Evolutionary conservation across 2,329 filamentous ascomycete genomes (phyloP).

Genomic region (Penicillium brasilianum): DNA sequence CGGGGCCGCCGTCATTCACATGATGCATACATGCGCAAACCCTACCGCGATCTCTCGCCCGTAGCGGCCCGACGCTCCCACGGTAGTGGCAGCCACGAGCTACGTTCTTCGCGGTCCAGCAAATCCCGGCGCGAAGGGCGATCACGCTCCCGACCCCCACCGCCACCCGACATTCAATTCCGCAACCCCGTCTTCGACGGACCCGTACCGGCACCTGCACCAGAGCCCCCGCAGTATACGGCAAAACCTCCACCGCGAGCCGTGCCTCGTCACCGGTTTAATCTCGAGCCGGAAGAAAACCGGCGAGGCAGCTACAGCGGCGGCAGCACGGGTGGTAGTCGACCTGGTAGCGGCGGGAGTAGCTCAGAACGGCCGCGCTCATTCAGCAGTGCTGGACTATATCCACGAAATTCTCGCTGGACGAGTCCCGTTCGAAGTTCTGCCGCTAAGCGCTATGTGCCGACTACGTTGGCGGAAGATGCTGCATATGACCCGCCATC

Average conservation of each 20-base stretch:
- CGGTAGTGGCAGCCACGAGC: slow-evolving; percentile 17
- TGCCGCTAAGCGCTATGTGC: slow-evolving; percentile 28
- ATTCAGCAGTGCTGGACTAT: slow-evolving; percentile 26
- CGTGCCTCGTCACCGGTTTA: slow-evolving; percentile 28
- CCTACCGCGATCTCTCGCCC: slow-evolving; percentile 37
- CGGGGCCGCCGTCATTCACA: slow-evolving; percentile 44
- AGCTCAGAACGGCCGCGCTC: slow-evolving; percentile 33
- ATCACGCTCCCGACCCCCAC: slow-evolving; percentile 21
- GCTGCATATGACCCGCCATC: slow-evolving; percentile 14
- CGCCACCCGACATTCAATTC: slow-evolving; percentile 29
- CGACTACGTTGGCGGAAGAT: slow-evolving; percentile 24
- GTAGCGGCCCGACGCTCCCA: slow-evolving; percentile 13
- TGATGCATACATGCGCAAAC: slow-evolving; percentile 41
- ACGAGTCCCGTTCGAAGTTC: slow-evolving; percentile 26
- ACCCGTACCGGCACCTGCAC: slow-evolving; percentile 19
- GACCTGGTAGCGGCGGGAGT: slow-evolving; percentile 32
- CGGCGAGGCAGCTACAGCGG: slow-evolving; percentile 34
- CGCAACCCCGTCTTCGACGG: slow-evolving; percentile 34
- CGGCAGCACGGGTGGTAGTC: slow-evolving; percentile 24
- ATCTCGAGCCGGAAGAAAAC: slow-evolving; percentile 34
- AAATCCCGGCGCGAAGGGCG: slow-evolving; percentile 23
- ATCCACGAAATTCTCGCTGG: slow-evolving; percentile 21
- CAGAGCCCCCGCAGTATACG: slow-evolving; percentile 25
- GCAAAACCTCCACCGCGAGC: slow-evolving; percentile 22
- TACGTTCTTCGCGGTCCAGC: slow-evolving; percentile 12